These are phyloP conservation scores for Hirschfeldia incana DNA, from an alignment of 345 rosid species.

Conservation along the genomic window DNA sequence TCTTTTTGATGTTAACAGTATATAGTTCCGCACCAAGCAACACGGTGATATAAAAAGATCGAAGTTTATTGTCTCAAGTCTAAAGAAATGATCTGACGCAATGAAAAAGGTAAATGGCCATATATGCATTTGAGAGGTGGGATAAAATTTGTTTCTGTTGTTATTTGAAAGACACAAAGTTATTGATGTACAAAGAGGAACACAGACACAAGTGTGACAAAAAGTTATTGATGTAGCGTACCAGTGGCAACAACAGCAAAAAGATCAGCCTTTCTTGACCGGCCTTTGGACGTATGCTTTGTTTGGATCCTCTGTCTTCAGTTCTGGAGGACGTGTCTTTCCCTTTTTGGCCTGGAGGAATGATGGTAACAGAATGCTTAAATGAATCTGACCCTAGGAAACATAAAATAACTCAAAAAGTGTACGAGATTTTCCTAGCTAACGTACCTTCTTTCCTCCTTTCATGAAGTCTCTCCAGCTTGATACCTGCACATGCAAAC, in stretches of 20 bases:
- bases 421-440: not conserved
- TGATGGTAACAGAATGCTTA: not conserved
- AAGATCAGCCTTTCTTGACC: conserved; percentile 68
- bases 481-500: conserved; percentile 58
- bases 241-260: conserved; percentile 2
- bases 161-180: conserved; percentile 15
- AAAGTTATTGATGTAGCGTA: too few species aligned
- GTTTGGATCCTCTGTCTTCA: conserved; percentile 98
- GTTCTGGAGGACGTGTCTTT: conserved; percentile 88
- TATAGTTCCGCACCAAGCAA: not conserved
- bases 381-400: not conserved
- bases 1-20: not conserved
- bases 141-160: not conserved
- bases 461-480: conserved; percentile 97
- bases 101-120: conserved; percentile 20
- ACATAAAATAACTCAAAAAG: not conserved
- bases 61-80: not conserved
- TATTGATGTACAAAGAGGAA: conserved; percentile 20
- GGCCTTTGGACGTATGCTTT: conserved; percentile 96
- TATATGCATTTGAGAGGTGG: conserved; percentile 4
- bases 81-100: conserved; percentile 4
- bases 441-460: conserved; percentile 80
- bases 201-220: not conserved
- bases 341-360: conserved; percentile 76
- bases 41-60: not conserved